A percentile compares a stretch with the other conserved stretches of the same genome.
Evolutionary conservation across 306 rosid species (phyloP).

Genomic region (Lathyrus sativus): DNA sequence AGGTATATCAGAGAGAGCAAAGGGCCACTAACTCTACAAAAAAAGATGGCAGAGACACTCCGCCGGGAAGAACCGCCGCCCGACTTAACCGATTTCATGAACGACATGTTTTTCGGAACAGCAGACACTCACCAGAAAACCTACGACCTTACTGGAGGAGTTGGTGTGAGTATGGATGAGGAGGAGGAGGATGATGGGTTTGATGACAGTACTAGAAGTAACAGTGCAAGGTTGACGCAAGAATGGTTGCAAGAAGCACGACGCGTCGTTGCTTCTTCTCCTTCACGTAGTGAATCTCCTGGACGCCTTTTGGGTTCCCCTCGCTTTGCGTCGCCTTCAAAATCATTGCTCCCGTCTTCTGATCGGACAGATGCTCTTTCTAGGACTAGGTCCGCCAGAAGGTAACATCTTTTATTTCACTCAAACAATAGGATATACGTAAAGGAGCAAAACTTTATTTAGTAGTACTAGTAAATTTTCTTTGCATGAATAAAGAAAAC

Average conservation of each 20-base stretch:
- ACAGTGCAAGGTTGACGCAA: conserved; percentile 54
- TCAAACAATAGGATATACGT: not conserved
- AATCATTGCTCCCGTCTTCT: conserved; percentile 39
- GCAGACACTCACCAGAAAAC: conserved; percentile 35
- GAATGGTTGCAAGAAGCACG: conserved; percentile 84
- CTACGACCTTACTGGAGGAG: conserved; percentile 59
- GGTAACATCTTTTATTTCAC: conserved; percentile 38
- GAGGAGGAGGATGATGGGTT: conserved; percentile 45
- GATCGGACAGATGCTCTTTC: conserved; percentile 65
- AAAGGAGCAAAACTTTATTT: not conserved
- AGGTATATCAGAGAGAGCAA: conserved; percentile 42
- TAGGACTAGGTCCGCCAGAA: conserved; percentile 82
- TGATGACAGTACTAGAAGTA: conserved; percentile 57
- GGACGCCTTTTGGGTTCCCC: conserved; percentile 62
- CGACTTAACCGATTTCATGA: conserved; percentile 83
- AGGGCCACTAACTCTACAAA: conserved; percentile 45
- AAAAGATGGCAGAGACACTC: conserved; percentile 39
- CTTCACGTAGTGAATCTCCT: conserved; percentile 59
- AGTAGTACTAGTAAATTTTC: not conserved
- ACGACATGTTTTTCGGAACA: conserved; percentile 75
- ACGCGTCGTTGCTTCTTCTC: conserved; percentile 70
- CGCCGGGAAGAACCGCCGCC: conserved; percentile 43
- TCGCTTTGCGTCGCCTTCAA: conserved; percentile 57
- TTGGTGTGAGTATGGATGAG: not conserved
- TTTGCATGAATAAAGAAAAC: not conserved